Evolutionary conservation across 2,329 filamentous ascomycete species (phyloP).

Genomic region (Paecilomyces formosus): DNA sequence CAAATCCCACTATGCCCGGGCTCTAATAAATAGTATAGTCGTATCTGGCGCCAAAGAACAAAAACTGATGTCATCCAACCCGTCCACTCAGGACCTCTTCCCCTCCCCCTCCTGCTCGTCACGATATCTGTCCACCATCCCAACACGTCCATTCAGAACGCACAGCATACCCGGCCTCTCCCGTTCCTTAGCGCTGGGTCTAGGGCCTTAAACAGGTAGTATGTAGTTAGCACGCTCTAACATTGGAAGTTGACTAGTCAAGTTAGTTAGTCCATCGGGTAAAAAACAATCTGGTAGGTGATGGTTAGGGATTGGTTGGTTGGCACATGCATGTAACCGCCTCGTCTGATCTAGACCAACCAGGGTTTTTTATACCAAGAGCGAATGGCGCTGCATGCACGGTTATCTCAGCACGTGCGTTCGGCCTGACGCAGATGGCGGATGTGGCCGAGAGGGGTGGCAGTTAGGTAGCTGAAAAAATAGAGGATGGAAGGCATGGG

Average conservation of each 20-base stretch:
- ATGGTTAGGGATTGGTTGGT: too few species aligned
- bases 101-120: neutral
- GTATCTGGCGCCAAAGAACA: neutral
- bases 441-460: too few species aligned
- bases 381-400: neutral
- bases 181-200: neutral
- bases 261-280: too few species aligned
- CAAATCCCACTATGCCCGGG: too few species aligned
- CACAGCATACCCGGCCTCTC: neutral
- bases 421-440: neutral
- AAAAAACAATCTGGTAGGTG: too few species aligned
- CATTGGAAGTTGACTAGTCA: too few species aligned
- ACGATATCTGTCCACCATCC: neutral
- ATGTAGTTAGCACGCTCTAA: too few species aligned
- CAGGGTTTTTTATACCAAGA: neutral
- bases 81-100: neutral
- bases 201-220: neutral
- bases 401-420: neutral
- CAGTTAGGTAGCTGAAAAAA: too few species aligned
- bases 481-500: too few species aligned
- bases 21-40: too few species aligned
- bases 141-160: neutral
- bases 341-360: neutral
- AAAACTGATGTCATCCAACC: neutral
- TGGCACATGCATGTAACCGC: neutral